Evolutionary conservation across 306 rosid genomes (phyloP).

Genomic region (Medicago lupulina): DNA sequence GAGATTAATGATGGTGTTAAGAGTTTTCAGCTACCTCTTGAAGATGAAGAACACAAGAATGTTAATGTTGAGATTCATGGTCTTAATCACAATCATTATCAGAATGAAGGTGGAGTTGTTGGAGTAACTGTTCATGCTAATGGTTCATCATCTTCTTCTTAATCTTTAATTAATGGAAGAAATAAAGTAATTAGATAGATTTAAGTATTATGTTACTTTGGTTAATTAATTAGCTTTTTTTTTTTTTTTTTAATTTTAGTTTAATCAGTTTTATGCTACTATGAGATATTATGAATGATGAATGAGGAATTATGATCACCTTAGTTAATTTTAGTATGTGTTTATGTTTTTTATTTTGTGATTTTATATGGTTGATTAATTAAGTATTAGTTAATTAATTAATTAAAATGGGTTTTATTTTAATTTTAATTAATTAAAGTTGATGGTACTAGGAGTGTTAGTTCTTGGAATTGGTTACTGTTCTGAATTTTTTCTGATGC

Average conservation of each 20-base stretch:
- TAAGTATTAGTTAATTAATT: constrained; percentile 14
- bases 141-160: constrained; percentile 91
- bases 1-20: constrained; percentile 16
- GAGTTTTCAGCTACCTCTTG: constrained; percentile 17
- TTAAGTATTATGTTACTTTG: constrained; percentile 42
- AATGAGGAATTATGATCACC: constrained; percentile 42
- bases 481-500: neutral
- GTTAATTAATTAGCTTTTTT: constrained; percentile 45
- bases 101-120: constrained; percentile 40
- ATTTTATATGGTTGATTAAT: neutral
- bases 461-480: neutral
- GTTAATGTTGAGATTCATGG: constrained; percentile 25
- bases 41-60: constrained; percentile 39
- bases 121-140: constrained; percentile 58
- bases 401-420: constrained; percentile 33
- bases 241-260: constrained; percentile 40
- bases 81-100: constrained; percentile 38
- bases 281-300: constrained; percentile 39
- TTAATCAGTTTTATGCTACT: constrained; percentile 52
- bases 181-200: constrained; percentile 52
- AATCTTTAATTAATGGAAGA: constrained; percentile 43
- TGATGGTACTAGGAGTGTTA: neutral
- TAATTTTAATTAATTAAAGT: neutral
- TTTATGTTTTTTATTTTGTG: neutral
- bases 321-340: neutral